A percentile compares a stretch with the other conserved stretches of the same genome.
Evolutionary conservation across 2,329 filamentous ascomycete species (phyloP).

Genomic region (Fusarium multiceps): DNA sequence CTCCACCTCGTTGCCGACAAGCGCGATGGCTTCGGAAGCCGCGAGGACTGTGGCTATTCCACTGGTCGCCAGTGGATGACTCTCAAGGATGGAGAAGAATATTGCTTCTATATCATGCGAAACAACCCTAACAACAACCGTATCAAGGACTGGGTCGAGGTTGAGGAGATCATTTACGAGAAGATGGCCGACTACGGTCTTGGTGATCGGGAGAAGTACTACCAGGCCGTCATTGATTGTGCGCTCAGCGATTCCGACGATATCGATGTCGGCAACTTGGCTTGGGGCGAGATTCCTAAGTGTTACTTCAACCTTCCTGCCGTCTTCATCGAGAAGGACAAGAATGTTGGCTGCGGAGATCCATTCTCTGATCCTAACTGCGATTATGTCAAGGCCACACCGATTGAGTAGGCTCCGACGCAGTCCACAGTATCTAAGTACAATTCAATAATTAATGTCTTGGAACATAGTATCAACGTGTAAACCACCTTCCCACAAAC

Average conservation of each 20-base stretch:
- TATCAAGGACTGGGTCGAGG: slow-evolving; percentile 13
- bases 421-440: neutral
- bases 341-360: neutral
- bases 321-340: neutral
- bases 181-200: slow-evolving; percentile 32
- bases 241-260: slow-evolving; percentile 6
- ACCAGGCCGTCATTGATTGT: slow-evolving; percentile 8
- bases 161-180: slow-evolving; percentile 13
- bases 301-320: slow-evolving; percentile 28
- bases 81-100: slow-evolving; percentile 21
- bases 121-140: slow-evolving; percentile 3
- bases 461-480: neutral
- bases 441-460: neutral
- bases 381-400: neutral
- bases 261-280: slow-evolving; percentile 14
- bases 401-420: neutral
- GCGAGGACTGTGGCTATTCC: slow-evolving; percentile 17
- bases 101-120: slow-evolving; percentile 36
- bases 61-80: slow-evolving; percentile 28
- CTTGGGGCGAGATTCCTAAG: slow-evolving; percentile 4
- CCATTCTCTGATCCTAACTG: neutral
- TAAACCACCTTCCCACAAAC: neutral
- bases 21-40: neutral
- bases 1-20: slow-evolving; percentile 28
- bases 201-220: slow-evolving; percentile 23